Evolutionary conservation across 2,329 filamentous ascomycete species (phyloP).

Genomic region (Grosmannia penicillata): DNA sequence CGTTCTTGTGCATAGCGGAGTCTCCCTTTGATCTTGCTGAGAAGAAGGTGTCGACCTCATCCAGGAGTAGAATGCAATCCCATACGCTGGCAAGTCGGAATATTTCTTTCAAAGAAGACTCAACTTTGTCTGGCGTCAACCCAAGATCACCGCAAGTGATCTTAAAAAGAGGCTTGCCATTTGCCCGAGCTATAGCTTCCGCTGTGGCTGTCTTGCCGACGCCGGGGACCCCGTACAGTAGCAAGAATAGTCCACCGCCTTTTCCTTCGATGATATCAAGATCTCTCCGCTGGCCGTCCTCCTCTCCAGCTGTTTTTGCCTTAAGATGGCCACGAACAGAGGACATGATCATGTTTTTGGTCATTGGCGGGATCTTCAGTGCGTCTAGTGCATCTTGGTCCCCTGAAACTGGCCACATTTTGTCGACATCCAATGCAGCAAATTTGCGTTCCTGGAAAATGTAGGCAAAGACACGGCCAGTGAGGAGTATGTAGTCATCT

Average conservation of each 20-base stretch:
- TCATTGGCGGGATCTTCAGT: neutral
- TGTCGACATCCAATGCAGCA: conserved; percentile 8
- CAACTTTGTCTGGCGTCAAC: conserved; percentile 20
- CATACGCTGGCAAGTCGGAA: conserved; percentile 11
- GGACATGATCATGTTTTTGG: conserved; percentile 11
- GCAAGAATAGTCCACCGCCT: conserved; percentile 26
- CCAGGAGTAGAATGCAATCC: conserved; percentile 12
- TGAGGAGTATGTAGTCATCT: conserved; percentile 8
- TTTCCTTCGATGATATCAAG: conserved; percentile 18
- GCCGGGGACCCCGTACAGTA: conserved; percentile 31
- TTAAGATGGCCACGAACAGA: conserved; percentile 3
- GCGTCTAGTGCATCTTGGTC: neutral
- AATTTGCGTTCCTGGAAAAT: conserved; percentile 14
- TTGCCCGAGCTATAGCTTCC: conserved; percentile 20
- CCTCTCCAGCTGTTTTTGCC: neutral
- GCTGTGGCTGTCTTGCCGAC: conserved; percentile 35
- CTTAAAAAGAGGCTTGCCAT: conserved; percentile 28
- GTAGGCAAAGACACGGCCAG: conserved; percentile 12
- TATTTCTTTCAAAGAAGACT: conserved; percentile 13
- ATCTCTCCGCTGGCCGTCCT: conserved; percentile 16
- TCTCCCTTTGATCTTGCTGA: conserved; percentile 8
- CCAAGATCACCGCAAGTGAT: conserved; percentile 35
- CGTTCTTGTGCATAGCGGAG: conserved; percentile 15
- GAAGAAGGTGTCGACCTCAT: conserved; percentile 15
- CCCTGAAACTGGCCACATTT: neutral